Evolutionary conservation across 2,329 filamentous ascomycete species (phyloP).

Genomic region (Beauveria asiatica): DNA sequence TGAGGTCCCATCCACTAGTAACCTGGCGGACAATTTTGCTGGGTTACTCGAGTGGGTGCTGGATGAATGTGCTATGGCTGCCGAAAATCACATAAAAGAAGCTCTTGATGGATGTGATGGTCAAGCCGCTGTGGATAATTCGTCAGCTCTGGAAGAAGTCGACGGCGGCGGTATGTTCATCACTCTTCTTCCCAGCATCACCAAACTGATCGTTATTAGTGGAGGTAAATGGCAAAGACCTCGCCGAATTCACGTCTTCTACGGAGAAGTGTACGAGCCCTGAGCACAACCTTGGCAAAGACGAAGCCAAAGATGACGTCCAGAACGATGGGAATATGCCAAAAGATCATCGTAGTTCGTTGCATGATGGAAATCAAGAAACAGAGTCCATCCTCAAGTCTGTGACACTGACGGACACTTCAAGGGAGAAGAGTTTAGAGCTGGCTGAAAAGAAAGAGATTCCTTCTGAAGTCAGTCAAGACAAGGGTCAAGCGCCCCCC

Average conservation of each 20-base stretch:
- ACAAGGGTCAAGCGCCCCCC: neutral
- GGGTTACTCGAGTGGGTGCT: constrained; percentile 4
- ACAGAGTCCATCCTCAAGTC: neutral
- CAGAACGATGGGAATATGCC: neutral
- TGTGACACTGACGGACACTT: neutral
- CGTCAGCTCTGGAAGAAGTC: neutral
- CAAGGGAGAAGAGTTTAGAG: neutral
- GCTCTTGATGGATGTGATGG: no score
- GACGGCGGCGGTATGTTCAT: neutral
- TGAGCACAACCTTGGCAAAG: no score
- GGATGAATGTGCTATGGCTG: neutral
- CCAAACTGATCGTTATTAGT: neutral
- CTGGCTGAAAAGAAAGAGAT: neutral
- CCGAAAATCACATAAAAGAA: neutral
- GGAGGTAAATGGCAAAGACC: no score
- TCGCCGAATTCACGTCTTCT: neutral
- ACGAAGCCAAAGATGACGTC: neutral
- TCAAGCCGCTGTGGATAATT: neutral
- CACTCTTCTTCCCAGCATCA: neutral
- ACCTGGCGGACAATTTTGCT: neutral
- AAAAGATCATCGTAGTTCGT: neutral
- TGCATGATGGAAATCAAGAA: no score
- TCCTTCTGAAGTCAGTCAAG: neutral
- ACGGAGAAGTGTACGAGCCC: no score
- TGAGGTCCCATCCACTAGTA: neutral